Conservation (phyloP, 495 filamentous ascomycete species). For the Penicillium chermesinum region DNA sequence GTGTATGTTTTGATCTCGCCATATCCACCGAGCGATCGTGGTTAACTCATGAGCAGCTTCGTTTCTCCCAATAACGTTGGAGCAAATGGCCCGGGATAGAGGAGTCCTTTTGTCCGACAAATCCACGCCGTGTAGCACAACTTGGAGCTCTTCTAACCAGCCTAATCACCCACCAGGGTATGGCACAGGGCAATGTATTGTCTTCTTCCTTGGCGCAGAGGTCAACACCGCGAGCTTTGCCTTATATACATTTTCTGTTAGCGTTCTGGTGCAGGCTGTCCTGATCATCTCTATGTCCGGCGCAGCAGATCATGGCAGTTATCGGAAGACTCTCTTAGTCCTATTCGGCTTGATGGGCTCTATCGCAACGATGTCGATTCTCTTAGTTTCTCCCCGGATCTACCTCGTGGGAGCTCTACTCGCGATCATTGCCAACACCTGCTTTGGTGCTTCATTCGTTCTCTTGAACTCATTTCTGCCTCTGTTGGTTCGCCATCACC, state of each 20-base stretch:
- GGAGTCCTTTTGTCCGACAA: constrained; percentile 76
- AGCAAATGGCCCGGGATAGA: constrained; percentile 86
- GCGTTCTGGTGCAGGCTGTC: constrained; percentile 81
- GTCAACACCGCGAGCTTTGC: constrained; percentile 97
- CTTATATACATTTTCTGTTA: constrained; percentile 95
- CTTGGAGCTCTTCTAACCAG: constrained; percentile 33
- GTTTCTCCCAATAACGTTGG: constrained; percentile 94
- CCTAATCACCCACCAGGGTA: constrained; percentile 14
- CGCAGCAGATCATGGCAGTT: constrained; percentile 91
- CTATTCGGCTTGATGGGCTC: constrained; percentile 78
- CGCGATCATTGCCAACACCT: constrained; percentile 86
- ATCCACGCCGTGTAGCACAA: constrained; percentile 61
- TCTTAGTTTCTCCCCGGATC: constrained; percentile 64
- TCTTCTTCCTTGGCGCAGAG: constrained; percentile 74
- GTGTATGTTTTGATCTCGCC: constrained; percentile 49
- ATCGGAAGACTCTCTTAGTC: constrained; percentile 81
- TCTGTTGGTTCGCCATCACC: constrained; percentile 73
- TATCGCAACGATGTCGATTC: constrained; percentile 80
- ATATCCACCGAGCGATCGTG: constrained; percentile 3
- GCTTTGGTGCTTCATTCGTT: constrained; percentile 82
- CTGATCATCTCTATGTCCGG: constrained; percentile 94
- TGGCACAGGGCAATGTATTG: constrained; percentile 67
- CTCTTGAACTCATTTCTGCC: constrained; percentile 81
- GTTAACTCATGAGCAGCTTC: constrained; percentile 51
- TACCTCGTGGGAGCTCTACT: constrained; percentile 78